Evolutionary conservation across 306 rosid species (phyloP).

Genomic region (Crotalaria pallida): DNA sequence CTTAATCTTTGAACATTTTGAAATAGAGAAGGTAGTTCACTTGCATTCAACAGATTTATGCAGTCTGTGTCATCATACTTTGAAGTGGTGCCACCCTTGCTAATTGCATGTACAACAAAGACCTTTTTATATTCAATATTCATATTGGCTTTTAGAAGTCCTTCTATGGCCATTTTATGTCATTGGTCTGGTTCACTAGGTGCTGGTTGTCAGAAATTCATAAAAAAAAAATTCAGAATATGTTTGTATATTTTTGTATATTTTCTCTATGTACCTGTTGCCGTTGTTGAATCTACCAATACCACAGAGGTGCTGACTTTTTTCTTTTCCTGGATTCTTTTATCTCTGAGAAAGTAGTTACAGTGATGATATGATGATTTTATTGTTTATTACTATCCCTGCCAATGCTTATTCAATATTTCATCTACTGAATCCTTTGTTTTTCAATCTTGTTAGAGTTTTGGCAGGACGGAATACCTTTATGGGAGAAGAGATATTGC

Average conservation of each 20-base stretch:
- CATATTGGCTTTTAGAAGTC: background rate
- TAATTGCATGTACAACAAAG: background rate
- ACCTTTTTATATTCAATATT: background rate
- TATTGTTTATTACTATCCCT: background rate
- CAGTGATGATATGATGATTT: background rate
- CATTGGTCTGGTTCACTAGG: slow-evolving; percentile 5
- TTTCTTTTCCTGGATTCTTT: slow-evolving; percentile 1
- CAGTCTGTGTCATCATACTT: background rate
- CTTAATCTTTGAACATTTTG: background rate
- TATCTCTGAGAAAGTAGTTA: background rate
- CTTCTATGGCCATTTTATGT: background rate
- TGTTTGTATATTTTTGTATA: background rate
- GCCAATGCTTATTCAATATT: background rate
- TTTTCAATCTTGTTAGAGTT: slow-evolving; percentile 33
- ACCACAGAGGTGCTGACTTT: background rate
- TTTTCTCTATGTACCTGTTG: background rate
- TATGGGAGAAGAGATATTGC: slow-evolving; percentile 86
- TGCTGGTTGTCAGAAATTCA: background rate
- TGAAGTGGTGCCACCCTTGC: background rate
- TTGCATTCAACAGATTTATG: background rate
- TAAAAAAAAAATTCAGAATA: background rate
- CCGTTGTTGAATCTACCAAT: slow-evolving; percentile 1
- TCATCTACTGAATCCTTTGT: background rate
- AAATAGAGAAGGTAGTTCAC: background rate
- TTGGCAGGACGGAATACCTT: slow-evolving; percentile 66